A percentile compares a stretch with the other conserved stretches of the same genome.
phyloP scores from a whole-genome alignment of 768 basidiomycete species.

The Aureoboletus auriporus region DNA sequence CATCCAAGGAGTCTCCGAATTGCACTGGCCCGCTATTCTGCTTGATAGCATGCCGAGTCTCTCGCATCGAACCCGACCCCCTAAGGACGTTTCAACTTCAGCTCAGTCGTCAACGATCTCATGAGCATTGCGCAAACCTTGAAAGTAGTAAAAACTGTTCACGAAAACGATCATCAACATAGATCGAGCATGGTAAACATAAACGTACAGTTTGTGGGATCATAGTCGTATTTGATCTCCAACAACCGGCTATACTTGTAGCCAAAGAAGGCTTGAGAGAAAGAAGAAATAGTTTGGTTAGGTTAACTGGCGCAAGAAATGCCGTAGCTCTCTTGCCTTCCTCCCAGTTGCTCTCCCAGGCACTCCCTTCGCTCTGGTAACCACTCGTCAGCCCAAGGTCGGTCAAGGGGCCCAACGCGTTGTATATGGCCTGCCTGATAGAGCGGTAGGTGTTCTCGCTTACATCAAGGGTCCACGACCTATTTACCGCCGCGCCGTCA shows the following conservation, averaged over 20 bases:
- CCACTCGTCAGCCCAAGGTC: constrained; percentile 4
- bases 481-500: neutral
- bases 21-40: too few species aligned
- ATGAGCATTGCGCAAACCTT: neutral
- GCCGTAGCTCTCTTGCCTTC: neutral
- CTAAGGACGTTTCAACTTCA: too few species aligned
- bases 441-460: neutral
- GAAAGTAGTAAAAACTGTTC: constrained; percentile 3
- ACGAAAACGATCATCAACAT: neutral
- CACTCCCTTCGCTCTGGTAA: constrained; percentile 12
- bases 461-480: constrained; percentile 8
- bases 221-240: constrained; percentile 13
- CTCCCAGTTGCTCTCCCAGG: constrained; percentile 7
- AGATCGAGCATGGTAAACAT: neutral
- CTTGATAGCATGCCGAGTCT: too few species aligned
- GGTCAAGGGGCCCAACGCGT: constrained; percentile 1
- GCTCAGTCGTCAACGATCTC: too few species aligned
- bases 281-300: neutral
- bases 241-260: constrained; percentile 14
- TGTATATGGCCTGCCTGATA: neutral
- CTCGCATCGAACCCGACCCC: too few species aligned
- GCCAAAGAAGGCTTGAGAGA: constrained; percentile 14
- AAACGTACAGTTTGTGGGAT: constrained; percentile 10
- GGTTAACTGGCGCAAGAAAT: neutral
- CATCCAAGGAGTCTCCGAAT: too few species aligned